Conservation (phyloP, 2,329 filamentous ascomycete genomes). For the Mollisia scopiformis region DNA sequence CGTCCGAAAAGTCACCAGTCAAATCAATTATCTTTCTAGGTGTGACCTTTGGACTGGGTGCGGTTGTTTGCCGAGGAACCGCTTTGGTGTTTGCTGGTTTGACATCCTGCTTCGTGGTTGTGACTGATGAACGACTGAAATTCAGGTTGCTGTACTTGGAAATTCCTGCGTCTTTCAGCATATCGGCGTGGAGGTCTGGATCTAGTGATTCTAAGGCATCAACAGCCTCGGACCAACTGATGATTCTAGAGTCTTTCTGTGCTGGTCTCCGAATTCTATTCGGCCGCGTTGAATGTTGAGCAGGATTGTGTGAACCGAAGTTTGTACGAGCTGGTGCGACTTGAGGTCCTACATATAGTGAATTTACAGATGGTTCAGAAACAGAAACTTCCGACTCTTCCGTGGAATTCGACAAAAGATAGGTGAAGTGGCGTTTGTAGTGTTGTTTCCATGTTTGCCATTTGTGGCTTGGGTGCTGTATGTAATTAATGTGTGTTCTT, state of each 20-base stretch:
- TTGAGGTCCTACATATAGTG: not conserved
- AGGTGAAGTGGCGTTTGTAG: conserved; percentile 22
- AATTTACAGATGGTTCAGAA: conserved; percentile 10
- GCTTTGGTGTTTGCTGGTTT: not conserved
- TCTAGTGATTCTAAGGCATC: conserved; percentile 31
- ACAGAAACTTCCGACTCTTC: conserved; percentile 16
- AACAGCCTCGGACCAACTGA: conserved; percentile 36
- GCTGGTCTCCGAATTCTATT: conserved; percentile 27
- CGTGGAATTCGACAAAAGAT: conserved; percentile 9
- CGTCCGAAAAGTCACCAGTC: conserved; percentile 7
- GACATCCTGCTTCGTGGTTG: not conserved
- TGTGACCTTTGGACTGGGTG: not conserved
- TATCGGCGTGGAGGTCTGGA: conserved; percentile 31
- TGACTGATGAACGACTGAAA: not conserved
- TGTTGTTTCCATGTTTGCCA: conserved; percentile 19
- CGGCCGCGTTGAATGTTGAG: conserved; percentile 8
- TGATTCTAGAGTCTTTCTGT: conserved; percentile 29
- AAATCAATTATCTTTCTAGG: not conserved
- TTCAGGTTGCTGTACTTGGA: conserved; percentile 8
- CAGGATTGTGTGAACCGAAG: not conserved
- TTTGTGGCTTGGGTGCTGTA: conserved; percentile 27
- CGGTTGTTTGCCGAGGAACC: not conserved
- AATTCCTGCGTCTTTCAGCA: conserved; percentile 28
- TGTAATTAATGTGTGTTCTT: not conserved
- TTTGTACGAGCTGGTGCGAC: not conserved